Conservation (phyloP, 2,329 filamentous ascomycete genomes). For the Dactylella cylindrospora region DNA sequence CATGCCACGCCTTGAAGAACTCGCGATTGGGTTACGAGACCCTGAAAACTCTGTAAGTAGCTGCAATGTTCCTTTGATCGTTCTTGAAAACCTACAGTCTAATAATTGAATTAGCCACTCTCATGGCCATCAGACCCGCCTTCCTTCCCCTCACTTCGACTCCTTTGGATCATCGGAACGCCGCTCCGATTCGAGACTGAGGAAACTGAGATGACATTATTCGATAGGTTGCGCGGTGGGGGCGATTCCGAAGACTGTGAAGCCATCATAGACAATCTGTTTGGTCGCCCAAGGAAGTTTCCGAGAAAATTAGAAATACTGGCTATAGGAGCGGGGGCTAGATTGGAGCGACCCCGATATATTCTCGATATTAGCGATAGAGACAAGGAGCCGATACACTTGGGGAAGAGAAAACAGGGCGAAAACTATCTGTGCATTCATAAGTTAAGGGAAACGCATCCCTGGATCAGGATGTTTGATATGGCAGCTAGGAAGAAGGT, state of each 20-base stretch:
- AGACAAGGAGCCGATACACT: no score
- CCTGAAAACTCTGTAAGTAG: neutral
- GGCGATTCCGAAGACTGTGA: no score
- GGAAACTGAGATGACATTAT: no score
- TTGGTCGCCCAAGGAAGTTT: neutral
- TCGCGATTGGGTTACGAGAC: neutral
- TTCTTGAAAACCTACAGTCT: no score
- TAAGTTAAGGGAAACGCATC: neutral
- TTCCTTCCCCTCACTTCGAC: constrained; percentile 5
- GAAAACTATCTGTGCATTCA: no score
- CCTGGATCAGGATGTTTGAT: constrained; percentile 8
- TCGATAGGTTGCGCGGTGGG: no score
- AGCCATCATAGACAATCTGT: constrained; percentile 4
- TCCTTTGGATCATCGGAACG: no score
- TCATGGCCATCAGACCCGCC: no score
- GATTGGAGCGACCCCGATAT: neutral
- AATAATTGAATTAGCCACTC: no score
- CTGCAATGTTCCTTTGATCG: neutral
- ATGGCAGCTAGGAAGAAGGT: neutral
- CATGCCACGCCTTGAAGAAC: neutral
- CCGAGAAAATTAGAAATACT: constrained; percentile 11
- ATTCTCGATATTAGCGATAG: no score
- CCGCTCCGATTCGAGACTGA: no score
- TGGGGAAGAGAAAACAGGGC: no score
- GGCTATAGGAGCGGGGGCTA: neutral